These are phyloP conservation scores for Gossypium davidsonii DNA, from an alignment of 441 rosid genomes.

Conservation along the genomic window DNA sequence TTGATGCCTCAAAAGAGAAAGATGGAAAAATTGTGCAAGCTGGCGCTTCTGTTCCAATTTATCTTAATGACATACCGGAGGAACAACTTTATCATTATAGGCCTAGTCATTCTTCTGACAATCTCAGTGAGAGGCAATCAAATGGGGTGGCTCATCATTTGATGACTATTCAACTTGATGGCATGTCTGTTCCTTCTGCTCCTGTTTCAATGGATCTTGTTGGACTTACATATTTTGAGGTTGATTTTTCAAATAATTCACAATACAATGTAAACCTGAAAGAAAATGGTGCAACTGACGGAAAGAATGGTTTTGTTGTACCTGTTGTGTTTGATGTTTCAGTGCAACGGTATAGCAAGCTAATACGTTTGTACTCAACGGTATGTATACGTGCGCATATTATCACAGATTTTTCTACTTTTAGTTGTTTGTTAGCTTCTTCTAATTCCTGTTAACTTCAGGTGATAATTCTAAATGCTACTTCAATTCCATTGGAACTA, in stretches of 20 bases:
- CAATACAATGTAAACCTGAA: constrained; percentile 28
- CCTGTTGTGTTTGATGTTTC: constrained; percentile 96
- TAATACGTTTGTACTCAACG: constrained; percentile 79
- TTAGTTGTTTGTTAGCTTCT: constrained; percentile 14
- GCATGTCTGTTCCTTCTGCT: constrained; percentile 67
- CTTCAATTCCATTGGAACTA: constrained; percentile 75
- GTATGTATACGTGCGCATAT: constrained; percentile 39
- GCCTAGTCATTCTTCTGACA: constrained; percentile 51
- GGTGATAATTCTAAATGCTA: constrained; percentile 78
- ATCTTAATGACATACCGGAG: constrained; percentile 53
- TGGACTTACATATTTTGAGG: constrained; percentile 79
- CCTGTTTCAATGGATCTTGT: constrained; percentile 91
- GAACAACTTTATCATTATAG: constrained; percentile 47
- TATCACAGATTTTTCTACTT: constrained; percentile 8
- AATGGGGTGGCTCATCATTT: constrained; percentile 66
- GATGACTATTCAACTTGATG: constrained; percentile 75
- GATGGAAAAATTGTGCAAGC: constrained; percentile 57
- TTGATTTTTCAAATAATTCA: constrained; percentile 71
- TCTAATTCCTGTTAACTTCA: constrained; percentile 31
- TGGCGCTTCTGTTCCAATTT: constrained; percentile 71
- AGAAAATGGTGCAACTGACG: constrained; percentile 33
- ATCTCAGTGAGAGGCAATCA: constrained; percentile 55
- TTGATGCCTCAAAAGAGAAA: constrained; percentile 38
- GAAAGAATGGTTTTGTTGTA: constrained; percentile 53
- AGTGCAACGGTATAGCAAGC: constrained; percentile 74